Percentiles rank a stretch among this genome's conserved stretches.
These are phyloP conservation scores for Boeremia lycopersici DNA, from an alignment of 2,329 filamentous ascomycete species.

Conservation along the genomic window DNA sequence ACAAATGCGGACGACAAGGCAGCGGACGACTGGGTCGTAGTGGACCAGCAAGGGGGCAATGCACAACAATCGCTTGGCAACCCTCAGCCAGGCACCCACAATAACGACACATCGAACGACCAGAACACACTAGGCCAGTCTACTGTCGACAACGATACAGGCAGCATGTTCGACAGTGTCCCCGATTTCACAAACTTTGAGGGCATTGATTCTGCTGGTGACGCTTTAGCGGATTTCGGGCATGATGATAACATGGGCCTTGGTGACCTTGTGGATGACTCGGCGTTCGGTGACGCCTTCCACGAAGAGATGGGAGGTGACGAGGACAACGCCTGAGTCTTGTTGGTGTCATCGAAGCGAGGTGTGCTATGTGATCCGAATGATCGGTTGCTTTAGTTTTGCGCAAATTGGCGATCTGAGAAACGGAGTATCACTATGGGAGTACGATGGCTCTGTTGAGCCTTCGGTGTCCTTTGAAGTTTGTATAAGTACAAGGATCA, in stretches of 20 bases:
- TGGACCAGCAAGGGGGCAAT: conserved; percentile 32
- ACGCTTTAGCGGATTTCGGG: conserved; percentile 47
- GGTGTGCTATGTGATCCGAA: neutral
- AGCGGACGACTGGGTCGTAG: conserved; percentile 46
- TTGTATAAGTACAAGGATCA: conserved; percentile 6
- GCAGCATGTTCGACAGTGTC: conserved; percentile 45
- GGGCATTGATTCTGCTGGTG: conserved; percentile 45
- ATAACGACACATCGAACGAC: conserved; percentile 24
- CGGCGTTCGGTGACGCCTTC: conserved; percentile 50
- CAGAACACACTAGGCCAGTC: conserved; percentile 25
- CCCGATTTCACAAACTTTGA: conserved; percentile 46
- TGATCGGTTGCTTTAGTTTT: neutral
- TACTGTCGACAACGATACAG: conserved; percentile 36
- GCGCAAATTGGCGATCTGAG: conserved; percentile 6
- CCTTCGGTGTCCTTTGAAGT: neutral
- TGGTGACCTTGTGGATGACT: conserved; percentile 45
- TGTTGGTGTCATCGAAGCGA: neutral
- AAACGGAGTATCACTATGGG: neutral
- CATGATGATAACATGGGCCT: conserved; percentile 47
- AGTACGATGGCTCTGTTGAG: neutral
- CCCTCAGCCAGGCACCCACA: conserved; percentile 26
- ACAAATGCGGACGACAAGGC: conserved; percentile 44
- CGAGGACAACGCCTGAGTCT: conserved; percentile 31
- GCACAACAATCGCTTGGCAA: conserved; percentile 27
- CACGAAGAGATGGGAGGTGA: conserved; percentile 42